Evolutionary conservation across 306 rosid species (phyloP), one percentile per base, ranked within the genome.

Genomic region (Quercus glauca): DNA sequence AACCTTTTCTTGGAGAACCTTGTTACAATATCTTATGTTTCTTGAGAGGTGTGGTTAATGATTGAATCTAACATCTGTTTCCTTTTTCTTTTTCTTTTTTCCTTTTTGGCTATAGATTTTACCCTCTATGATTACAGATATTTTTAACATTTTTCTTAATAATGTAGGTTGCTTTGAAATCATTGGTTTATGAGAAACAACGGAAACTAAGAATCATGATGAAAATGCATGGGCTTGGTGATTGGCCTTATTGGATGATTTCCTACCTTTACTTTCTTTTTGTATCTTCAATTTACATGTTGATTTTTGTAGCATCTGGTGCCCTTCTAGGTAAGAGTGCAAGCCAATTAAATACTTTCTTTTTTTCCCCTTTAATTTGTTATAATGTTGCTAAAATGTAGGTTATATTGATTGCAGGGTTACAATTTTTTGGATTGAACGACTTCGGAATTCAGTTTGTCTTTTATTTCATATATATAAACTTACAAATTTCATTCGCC

Each of bases 191-290:
- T 71, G 98, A 94, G 88, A 94, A 86, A 77, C 88, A 91, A 80
- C 91, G 90, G 73, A 92, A 86, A 69, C 78, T 94, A 79, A 91
- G 97, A 91, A 92, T 94, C 88, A 94, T 94, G 98, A 94, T 94
- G 98, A 94, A 92, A 87, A 94, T 94, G 98, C 98, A 94, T 6
- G 98, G 98, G 76, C 98, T 94, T 73, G 97, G 94, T 19, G 93
- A 94, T 75, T 96, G 93, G 31, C 94, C 98, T 7, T 94, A 92
- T 76, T 92, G 97, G 98, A 61, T 92, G 84, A 94, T 94, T 75
- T 79, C 98, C 1, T 94, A 92, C 76, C 84, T 89, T 78, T 94
- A 94, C 76, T 94, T 92, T 83, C 87, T 92, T 63, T 71, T 88
- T 37, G 17, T 92, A 58, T 94, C 97, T 41, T 20, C 69, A 28